These are phyloP conservation scores for Aspergillus bertholletiae DNA, from an alignment of 495 filamentous ascomycete species.

Conservation along the genomic window DNA sequence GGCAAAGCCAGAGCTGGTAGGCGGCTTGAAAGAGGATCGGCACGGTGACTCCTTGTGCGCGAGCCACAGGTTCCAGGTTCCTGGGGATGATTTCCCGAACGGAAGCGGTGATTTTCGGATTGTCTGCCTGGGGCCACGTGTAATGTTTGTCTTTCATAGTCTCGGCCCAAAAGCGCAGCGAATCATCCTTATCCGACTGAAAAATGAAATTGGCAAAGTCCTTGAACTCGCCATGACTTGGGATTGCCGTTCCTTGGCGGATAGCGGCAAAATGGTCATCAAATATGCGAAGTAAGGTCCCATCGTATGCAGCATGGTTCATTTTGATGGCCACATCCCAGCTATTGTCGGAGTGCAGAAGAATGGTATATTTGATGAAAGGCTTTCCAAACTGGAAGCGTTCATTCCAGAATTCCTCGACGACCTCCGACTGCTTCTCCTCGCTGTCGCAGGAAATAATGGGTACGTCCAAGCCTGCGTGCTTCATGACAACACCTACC, in stretches of 20 bases:
- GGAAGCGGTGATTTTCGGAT: not conserved
- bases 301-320: constrained; percentile 20
- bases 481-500: constrained; percentile 12
- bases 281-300: constrained; percentile 20
- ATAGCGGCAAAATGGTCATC: constrained; percentile 18
- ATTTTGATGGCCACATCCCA: constrained; percentile 16
- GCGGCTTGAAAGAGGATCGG: constrained; percentile 20
- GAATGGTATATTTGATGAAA: constrained; percentile 14
- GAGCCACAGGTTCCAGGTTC: constrained; percentile 5
- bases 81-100: not conserved
- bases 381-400: constrained; percentile 15
- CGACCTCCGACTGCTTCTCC: not conserved
- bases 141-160: constrained; percentile 5
- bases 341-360: constrained; percentile 6
- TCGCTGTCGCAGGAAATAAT: constrained; percentile 6
- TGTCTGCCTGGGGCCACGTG: constrained; percentile 3
- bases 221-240: constrained; percentile 8
- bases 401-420: constrained; percentile 13
- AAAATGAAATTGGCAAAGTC: constrained; percentile 15
- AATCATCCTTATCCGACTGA: not conserved
- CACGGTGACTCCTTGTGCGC: constrained; percentile 5
- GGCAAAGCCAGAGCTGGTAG: constrained; percentile 10
- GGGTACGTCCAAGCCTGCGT: not conserved
- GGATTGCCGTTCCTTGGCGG: constrained; percentile 2
- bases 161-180: constrained; percentile 13